A percentile compares a stretch with the other conserved stretches of the same genome.
These are phyloP conservation scores for Apiotrichum montevideense DNA, from an alignment of 1,284 basidiomycete genomes.

Conservation along the genomic window DNA sequence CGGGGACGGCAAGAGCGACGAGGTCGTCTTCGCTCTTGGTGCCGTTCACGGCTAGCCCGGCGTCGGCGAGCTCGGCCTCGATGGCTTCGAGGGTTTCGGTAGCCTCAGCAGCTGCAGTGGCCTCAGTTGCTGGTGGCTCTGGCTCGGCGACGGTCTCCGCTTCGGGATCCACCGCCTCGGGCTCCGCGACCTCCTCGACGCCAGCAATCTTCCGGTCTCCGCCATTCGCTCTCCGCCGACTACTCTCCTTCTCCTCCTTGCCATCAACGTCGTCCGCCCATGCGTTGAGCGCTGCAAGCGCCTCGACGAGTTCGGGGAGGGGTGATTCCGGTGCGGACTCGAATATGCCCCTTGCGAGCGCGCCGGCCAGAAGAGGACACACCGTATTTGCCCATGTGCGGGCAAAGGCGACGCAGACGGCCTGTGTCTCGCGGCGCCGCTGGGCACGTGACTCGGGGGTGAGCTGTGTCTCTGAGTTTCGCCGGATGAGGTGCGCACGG, in stretches of 20 bases:
- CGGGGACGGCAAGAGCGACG: no score
- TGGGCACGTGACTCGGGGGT: slow-evolving; percentile 29
- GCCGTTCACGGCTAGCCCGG: no score
- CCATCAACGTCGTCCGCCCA: slow-evolving; percentile 17
- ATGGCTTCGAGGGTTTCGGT: no score
- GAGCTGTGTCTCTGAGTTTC: slow-evolving; percentile 31
- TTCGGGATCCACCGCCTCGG: no score
- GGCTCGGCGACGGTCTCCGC: no score
- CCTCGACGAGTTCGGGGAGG: slow-evolving; percentile 8
- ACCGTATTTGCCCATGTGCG: slow-evolving; percentile 53
- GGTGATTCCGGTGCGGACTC: slow-evolving; percentile 32
- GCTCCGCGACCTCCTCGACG: not conserved
- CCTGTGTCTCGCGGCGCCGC: slow-evolving; percentile 47
- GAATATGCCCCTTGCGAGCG: slow-evolving; percentile 68
- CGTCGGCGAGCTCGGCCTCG: no score
- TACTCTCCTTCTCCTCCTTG: not conserved
- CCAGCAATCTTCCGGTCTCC: not conserved
- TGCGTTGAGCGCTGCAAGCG: slow-evolving; percentile 13
- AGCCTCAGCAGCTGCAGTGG: no score
- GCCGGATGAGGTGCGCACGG: slow-evolving; percentile 25
- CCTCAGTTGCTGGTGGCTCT: no score
- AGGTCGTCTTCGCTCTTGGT: no score
- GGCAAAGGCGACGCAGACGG: slow-evolving; percentile 54
- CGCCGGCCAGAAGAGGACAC: slow-evolving; percentile 62
- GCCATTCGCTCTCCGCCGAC: not conserved